A percentile compares a stretch with the other conserved stretches of the same genome.
Evolutionary conservation across 2,329 filamentous ascomycete species (phyloP).

Genomic region (Aureobasidium sp.): DNA sequence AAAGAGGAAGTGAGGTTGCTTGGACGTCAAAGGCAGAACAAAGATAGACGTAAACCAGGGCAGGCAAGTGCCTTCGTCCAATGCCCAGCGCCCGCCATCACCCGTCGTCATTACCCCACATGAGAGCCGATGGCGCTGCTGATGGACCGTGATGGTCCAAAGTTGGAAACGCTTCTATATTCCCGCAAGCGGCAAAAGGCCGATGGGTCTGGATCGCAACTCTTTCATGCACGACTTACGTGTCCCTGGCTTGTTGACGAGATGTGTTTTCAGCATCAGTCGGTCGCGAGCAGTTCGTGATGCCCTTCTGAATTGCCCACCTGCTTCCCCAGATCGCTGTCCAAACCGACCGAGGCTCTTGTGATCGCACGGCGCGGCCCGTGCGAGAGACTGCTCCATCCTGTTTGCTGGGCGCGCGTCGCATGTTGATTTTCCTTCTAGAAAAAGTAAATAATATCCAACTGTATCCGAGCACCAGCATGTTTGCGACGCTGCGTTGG

Average conservation of each 20-base stretch:
- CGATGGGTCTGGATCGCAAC: not conserved
- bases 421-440: conserved; percentile 5
- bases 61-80: conserved; percentile 6
- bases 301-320: not conserved
- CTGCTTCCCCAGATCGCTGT: conserved; percentile 1
- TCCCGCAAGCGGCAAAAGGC: not conserved
- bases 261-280: not conserved
- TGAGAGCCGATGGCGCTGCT: conserved; percentile 5
- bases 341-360: conserved; percentile 3
- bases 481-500: not conserved
- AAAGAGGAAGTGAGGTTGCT: not conserved
- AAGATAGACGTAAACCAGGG: not conserved
- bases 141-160: not conserved
- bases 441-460: conserved; percentile 9
- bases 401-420: not conserved
- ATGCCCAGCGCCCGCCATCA: not conserved
- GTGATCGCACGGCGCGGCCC: not conserved
- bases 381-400: not conserved
- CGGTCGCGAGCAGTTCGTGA: not conserved
- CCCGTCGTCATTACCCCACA: conserved; percentile 5
- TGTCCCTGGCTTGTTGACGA: not conserved
- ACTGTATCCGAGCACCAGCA: not conserved
- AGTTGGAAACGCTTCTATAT: not conserved
- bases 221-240: not conserved
- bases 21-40: conserved; percentile 2